A percentile compares a stretch with the other conserved stretches of the same genome.
These are phyloP conservation scores for Limonium bicolor DNA, from an alignment of 148 eudicot species.

Conservation along the genomic window DNA sequence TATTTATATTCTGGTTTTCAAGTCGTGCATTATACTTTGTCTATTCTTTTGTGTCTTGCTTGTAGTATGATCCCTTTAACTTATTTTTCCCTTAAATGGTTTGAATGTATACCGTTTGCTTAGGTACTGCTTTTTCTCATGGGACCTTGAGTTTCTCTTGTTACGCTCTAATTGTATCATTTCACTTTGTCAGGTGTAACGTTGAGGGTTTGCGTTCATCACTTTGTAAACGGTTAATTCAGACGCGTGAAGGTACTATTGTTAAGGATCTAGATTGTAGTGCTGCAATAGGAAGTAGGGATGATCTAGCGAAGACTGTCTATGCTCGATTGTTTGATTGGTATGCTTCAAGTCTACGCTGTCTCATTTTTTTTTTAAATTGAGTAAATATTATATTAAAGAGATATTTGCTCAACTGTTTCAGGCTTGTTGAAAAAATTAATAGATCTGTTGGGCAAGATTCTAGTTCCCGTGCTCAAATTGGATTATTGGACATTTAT, in stretches of 20 bases:
- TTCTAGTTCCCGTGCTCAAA: constrained; percentile 50
- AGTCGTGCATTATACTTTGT: no score
- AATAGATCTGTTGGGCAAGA: constrained; percentile 97
- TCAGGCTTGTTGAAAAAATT: constrained; percentile 93
- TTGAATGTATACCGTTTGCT: no score
- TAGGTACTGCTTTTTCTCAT: no score
- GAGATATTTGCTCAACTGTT: constrained; percentile 9
- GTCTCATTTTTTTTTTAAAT: no score
- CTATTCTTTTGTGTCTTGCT: no score
- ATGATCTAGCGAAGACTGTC: constrained; percentile 93
- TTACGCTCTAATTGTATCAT: no score
- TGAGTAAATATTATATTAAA: no score
- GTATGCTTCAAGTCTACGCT: constrained; percentile 31
- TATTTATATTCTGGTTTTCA: no score
- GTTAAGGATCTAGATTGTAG: constrained; percentile 77
- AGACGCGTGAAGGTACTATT: constrained; percentile 86
- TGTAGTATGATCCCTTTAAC: no score
- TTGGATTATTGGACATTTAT: constrained; percentile 94
- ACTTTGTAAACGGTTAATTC: constrained; percentile 81
- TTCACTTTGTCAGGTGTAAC: constrained; percentile 56
- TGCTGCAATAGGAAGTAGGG: constrained; percentile 92
- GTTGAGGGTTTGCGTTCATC: constrained; percentile 57
- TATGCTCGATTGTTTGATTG: constrained; percentile 93
- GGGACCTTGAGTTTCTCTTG: no score
- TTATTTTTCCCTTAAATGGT: no score